Evolutionary conservation across 75 land plant species (phyloP).

Genomic region (Ceratopteris richardii): DNA sequence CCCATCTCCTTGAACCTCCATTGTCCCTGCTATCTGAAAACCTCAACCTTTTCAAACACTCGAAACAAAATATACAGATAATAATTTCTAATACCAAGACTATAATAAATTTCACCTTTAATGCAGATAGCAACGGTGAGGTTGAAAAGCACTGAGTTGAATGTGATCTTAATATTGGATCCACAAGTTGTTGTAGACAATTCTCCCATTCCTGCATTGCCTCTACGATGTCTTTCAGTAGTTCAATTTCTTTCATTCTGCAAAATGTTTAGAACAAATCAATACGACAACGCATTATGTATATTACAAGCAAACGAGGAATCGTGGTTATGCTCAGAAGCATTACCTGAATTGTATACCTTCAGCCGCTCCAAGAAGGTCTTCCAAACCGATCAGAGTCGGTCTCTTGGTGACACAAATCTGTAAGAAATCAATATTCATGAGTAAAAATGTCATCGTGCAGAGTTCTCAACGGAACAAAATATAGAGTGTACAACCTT

Average conservation of each 20-base stretch:
- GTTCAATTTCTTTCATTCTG: slow-evolving; percentile 25
- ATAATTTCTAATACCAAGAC: background rate
- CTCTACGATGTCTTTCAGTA: slow-evolving; percentile 14
- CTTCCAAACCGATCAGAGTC: slow-evolving; percentile 10
- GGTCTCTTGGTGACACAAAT: slow-evolving; percentile 24
- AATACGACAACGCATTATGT: no score
- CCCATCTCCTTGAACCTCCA: slow-evolving; percentile 19
- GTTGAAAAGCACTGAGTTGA: background rate
- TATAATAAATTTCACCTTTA: slow-evolving; percentile 21
- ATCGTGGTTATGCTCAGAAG: no score
- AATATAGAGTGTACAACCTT: slow-evolving; percentile 10
- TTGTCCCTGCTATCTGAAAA: slow-evolving; percentile 24
- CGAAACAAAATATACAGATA: background rate
- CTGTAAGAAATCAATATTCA: slow-evolving; percentile 4
- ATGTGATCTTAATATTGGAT: slow-evolving; percentile 15
- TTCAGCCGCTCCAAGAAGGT: slow-evolving; percentile 14
- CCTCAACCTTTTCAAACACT: background rate
- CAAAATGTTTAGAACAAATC: slow-evolving; percentile 1
- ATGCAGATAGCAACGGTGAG: slow-evolving; percentile 14
- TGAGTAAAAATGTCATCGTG: no score
- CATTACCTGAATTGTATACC: slow-evolving; percentile 22
- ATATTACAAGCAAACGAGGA: no score
- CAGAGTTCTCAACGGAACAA: no score
- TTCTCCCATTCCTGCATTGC: slow-evolving; percentile 15
- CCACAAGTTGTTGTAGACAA: slow-evolving; percentile 11